Base-by-base conservation (phyloP, 2,329 filamentous ascomycete species). In the Penicillium griseofulvum region DNA sequence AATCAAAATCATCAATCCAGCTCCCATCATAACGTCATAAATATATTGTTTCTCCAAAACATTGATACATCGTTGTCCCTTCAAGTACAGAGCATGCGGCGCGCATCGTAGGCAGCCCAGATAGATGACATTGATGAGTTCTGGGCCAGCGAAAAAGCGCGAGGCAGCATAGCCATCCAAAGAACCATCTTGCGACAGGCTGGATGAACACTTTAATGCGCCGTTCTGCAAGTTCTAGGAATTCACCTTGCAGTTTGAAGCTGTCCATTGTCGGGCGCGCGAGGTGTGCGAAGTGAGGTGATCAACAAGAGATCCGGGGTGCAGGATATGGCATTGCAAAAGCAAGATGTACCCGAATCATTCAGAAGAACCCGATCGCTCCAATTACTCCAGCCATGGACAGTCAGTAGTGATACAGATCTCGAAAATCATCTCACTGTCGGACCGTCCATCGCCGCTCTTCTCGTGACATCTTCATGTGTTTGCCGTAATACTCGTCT, bases 401-500 rank as follows among this genome's bases (percentile, higher is more conserved):
- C 26, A 34, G 39, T 45, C 47, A 51, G 45, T 45, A 26, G 24
- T 50, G 45, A 26, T 54, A 55, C 33, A 54, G 33, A 45, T 16
- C 16, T 34, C 29, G 47, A 44, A 31, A 42, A 19, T 37, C n/a
- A 29, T 36, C 52, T 73, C 68, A 73, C 61, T 74, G 70, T 46
- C 71, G 69, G 5, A 70, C 65, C 37, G 62, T 68, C 77, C 78
- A 80, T 62, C 78, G 69, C 62, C 76, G 68, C 59, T 80, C 78
- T 37, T 80, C 78, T 49, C 68, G 70, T 34, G 72, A 71, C 66
- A 79, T 70, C 66, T 77, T 79, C 38, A 64, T 70, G 58, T 78
- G 74, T n/a, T 65, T 70, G 44, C 77, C 78, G 48, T 80, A 79
- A 58, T 79, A 80, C 49, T 79, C 78, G 17, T 78, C 74, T 5